Base-by-base conservation (phyloP, 805 yeast species). In the Cyberlindnera veronae region DNA sequence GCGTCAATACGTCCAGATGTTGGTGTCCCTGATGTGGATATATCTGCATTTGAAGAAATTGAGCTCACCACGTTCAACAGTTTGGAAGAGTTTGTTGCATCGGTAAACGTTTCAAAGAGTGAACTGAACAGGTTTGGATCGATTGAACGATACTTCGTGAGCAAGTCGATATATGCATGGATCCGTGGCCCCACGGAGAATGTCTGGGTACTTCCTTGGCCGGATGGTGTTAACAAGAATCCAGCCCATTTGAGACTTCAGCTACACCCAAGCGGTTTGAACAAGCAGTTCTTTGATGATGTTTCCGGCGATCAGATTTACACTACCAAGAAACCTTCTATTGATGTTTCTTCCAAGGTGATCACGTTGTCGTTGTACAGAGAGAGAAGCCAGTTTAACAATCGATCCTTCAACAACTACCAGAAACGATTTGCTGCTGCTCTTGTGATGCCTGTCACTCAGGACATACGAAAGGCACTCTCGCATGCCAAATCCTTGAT, bases 11-110 rank as follows among this genome's bases (percentile, higher is more conserved):
- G 6, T 12, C n/a, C 14, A 16, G 29, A 14, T 26, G 31, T 29
- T 18, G 27, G 5, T 4, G 16, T 29, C 20, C 29, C 32, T 17
- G 39, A 32, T n/a, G 5, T 20, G 13, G 39, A 41, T 24, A 24
- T 16, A 18, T 29, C n/a, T 10, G 45, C 45, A 34, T 13, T 35
- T 53, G 34, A 37, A 3, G 38, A 40, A 18, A 27, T 51, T 5
- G 48, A 42, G 32, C 31, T 55, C 4, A 40, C 63, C 3, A 62
- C 74, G 1, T 64, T 64, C 43, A 67, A 67, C 29, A 66, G 67
- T 4, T 66, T 72, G 39, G 50, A 58, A 9, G 63, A 66, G 6
- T 67, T 62, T 36, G 41, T 54, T 12, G 43, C 45, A n/a, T 4
- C n/a, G 14, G 30, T 26, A 4, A 32, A 22, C 14, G 34, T 17